Evolutionary conservation across 331 rosid genomes (phyloP).

Genomic region (Arachis monticola): DNA sequence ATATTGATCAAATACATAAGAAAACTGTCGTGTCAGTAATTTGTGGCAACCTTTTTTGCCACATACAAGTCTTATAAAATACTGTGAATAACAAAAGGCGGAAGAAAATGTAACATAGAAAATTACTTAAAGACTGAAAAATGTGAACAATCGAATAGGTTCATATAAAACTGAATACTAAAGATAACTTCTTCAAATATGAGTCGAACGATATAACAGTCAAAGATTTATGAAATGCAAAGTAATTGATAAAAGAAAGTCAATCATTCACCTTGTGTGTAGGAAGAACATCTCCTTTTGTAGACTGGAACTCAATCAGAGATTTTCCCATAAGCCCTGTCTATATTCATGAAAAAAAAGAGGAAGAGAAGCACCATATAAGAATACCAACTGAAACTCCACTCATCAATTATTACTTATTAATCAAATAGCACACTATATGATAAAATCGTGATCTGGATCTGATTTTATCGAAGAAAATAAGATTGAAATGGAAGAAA

Average conservation of each 20-base stretch:
- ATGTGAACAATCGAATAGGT: conserved; percentile 1
- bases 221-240: conserved; percentile 9
- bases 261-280: conserved; percentile 78
- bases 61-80: conserved; percentile 11
- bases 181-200: background rate
- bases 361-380: conserved; percentile 9
- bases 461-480: too few relatives aligned
- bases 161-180: conserved; percentile 8
- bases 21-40: background rate
- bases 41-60: background rate
- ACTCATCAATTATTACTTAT: background rate
- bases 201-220: background rate
- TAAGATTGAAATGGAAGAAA: too few relatives aligned
- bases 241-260: conserved; percentile 28
- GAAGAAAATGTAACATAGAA: background rate
- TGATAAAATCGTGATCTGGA: too few relatives aligned
- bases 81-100: background rate
- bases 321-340: conserved; percentile 97
- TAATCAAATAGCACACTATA: conserved; percentile 17
- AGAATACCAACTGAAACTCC: conserved; percentile 33
- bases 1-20: conserved; percentile 14
- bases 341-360: conserved; percentile 51
- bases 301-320: conserved; percentile 84
- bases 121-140: background rate
- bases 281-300: conserved; percentile 96